phyloP scores from a whole-genome alignment of 495 filamentous ascomycete genomes.

The Podospora fimiseda region DNA sequence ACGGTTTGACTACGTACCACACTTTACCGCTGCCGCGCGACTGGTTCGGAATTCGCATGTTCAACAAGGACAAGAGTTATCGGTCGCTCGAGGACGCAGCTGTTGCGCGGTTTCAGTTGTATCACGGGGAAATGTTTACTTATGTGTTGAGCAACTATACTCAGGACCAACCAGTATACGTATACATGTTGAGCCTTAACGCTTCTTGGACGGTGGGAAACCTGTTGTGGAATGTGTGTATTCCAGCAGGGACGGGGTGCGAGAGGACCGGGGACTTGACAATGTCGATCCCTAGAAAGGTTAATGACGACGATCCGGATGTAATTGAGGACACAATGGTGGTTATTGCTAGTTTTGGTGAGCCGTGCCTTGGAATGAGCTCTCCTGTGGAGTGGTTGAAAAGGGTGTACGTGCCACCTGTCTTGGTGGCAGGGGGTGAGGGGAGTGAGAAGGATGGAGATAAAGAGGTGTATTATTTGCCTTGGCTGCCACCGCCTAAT shows the following conservation, averaged over 20 bases:
- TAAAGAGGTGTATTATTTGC: too few species aligned
- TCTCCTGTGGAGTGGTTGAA: constrained; percentile 10
- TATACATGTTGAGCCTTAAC: constrained; percentile 18
- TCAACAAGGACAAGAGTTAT: constrained; percentile 8
- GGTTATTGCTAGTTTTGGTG: constrained; percentile 14
- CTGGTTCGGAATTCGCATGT: constrained; percentile 15
- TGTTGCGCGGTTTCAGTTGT: not conserved
- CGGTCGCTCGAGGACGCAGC: not conserved
- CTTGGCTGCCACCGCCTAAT: too few species aligned
- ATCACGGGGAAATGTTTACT: constrained; percentile 4
- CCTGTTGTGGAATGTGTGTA: constrained; percentile 11
- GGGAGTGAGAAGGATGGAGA: too few species aligned
- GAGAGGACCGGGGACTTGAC: constrained; percentile 10
- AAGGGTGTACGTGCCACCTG: too few species aligned
- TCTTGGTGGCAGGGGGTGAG: too few species aligned
- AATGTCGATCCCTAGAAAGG: constrained; percentile 5
- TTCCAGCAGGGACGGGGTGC: constrained; percentile 2
- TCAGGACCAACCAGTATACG: not conserved
- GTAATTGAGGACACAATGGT: constrained; percentile 16
- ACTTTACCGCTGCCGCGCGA: constrained; percentile 10
- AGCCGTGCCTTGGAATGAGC: constrained; percentile 2
- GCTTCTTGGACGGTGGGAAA: constrained; percentile 14
- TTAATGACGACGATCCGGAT: constrained; percentile 8
- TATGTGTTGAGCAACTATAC: constrained; percentile 10
- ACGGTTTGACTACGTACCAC: constrained; percentile 6